phyloP scores from a whole-genome alignment of 2,329 filamentous ascomycete genomes.

The Nigrospora sphaerica region DNA sequence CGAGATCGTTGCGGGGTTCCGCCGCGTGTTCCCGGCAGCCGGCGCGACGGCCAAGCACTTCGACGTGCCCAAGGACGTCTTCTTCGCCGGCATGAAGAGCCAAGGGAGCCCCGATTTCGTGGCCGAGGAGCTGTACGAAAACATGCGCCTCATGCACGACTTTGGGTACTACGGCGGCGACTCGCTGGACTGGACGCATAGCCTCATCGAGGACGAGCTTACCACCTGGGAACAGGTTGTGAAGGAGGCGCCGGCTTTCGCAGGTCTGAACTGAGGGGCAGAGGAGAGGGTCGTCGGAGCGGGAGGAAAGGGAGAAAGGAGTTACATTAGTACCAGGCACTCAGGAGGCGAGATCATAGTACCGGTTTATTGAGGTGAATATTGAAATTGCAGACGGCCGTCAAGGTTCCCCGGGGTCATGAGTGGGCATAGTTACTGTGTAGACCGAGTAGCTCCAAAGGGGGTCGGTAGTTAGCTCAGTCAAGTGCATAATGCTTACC shows the following conservation, averaged over 20 bases:
- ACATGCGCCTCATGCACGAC: constrained; percentile 39
- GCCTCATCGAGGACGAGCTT: constrained; percentile 25
- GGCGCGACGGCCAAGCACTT: constrained; percentile 24
- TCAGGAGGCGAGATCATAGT: not conserved
- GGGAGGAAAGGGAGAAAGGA: not conserved
- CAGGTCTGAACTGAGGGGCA: constrained; percentile 20
- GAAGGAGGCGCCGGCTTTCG: constrained; percentile 21
- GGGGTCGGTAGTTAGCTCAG: no score
- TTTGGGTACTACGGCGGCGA: constrained; percentile 43
- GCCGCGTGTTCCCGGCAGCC: constrained; percentile 35
- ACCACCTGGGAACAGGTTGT: constrained; percentile 31
- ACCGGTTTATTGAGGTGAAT: not conserved
- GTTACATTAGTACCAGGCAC: not conserved
- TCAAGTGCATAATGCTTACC: not conserved
- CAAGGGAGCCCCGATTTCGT: constrained; percentile 25
- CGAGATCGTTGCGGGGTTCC: constrained; percentile 47
- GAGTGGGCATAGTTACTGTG: no score
- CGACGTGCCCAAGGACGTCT: constrained; percentile 29
- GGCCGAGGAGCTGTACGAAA: constrained; percentile 41
- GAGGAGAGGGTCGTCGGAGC: not conserved
- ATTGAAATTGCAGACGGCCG: no score
- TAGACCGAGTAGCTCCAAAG: no score
- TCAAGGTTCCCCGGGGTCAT: not conserved
- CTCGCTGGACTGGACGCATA: constrained; percentile 25
- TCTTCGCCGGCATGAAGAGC: constrained; percentile 21